phyloP scores from a whole-genome alignment of 1,284 basidiomycete species.

The Trametes pubescens region DNA sequence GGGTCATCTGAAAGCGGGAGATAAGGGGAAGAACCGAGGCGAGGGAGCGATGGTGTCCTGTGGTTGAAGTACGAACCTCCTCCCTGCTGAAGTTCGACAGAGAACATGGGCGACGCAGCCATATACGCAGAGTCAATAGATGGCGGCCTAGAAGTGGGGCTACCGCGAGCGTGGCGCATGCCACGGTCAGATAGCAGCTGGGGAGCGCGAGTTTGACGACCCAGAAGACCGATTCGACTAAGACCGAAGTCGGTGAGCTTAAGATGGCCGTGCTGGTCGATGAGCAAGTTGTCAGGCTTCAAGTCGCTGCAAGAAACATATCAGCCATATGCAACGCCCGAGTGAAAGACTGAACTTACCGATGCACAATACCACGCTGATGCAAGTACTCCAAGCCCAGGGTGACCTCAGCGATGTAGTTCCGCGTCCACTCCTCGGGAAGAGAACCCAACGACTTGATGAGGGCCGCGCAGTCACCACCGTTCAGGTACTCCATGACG shows the following conservation, averaged over 20 bases:
- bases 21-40: conserved; percentile 70
- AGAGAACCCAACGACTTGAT: conserved; percentile 95
- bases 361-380: conserved; percentile 94
- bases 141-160: conserved; percentile 76
- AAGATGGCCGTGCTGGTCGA: conserved; percentile 95
- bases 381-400: conserved; percentile 97
- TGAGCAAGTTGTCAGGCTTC: conserved; percentile 97
- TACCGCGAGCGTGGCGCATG: conserved; percentile 62
- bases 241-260: conserved; percentile 99
- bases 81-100: conserved; percentile 56
- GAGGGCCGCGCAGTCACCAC: conserved; percentile 96
- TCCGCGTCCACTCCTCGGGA: conserved; percentile 96
- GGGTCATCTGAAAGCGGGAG: conserved; percentile 77
- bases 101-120: conserved; percentile 69
- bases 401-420: conserved; percentile 96
- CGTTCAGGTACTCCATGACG: conserved; percentile 98
- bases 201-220: conserved; percentile 90
- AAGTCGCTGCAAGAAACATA: conserved; percentile 73
- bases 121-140: conserved; percentile 87
- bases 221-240: conserved; percentile 95
- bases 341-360: conserved; percentile 62
- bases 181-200: conserved; percentile 57
- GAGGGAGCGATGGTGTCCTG: conserved; percentile 63
- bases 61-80: conserved; percentile 86
- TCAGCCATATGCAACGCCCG: conserved; percentile 6